A percentile compares a stretch with the other conserved stretches of the same genome.
Evolutionary conservation across 2,329 filamentous ascomycete genomes (phyloP).

Genomic region (Alternaria ventricosa): DNA sequence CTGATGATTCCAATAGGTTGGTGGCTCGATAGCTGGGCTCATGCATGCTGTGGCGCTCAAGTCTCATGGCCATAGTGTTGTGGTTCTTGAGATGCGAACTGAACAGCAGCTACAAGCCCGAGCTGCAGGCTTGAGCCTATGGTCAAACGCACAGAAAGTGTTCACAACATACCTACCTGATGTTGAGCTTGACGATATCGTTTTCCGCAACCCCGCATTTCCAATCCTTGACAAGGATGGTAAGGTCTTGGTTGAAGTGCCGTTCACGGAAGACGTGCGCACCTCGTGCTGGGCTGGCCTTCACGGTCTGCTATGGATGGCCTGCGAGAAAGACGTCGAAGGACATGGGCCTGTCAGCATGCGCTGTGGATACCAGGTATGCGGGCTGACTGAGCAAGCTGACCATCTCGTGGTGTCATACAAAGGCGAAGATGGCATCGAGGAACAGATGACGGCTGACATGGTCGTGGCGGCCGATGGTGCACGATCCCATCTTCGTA

Average conservation of each 20-base stretch:
- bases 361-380: conserved; percentile 8
- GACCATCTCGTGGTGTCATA: conserved; percentile 5
- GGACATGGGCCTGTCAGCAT: conserved; percentile 2
- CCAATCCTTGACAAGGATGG: conserved; percentile 22
- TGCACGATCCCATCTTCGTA: conserved; percentile 17
- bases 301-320: conserved; percentile 12
- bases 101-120: conserved; percentile 15
- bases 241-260: background rate
- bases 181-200: conserved; percentile 7
- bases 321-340: conserved; percentile 8
- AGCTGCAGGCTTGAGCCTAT: conserved; percentile 25
- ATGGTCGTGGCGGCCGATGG: conserved; percentile 29
- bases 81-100: conserved; percentile 19
- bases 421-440: background rate
- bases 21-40: conserved; percentile 27
- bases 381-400: conserved; percentile 5
- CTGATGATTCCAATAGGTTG: conserved; percentile 6
- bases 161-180: conserved; percentile 15
- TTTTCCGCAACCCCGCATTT: conserved; percentile 9
- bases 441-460: conserved; percentile 3
- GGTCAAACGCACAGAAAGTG: conserved; percentile 18
- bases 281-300: conserved; percentile 26
- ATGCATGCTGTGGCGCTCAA: conserved; percentile 29
- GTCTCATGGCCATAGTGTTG: conserved; percentile 19
- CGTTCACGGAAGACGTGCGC: conserved; percentile 5